phyloP scores from a whole-genome alignment of 305 asterid species.

The Fraxinus baroniana region DNA sequence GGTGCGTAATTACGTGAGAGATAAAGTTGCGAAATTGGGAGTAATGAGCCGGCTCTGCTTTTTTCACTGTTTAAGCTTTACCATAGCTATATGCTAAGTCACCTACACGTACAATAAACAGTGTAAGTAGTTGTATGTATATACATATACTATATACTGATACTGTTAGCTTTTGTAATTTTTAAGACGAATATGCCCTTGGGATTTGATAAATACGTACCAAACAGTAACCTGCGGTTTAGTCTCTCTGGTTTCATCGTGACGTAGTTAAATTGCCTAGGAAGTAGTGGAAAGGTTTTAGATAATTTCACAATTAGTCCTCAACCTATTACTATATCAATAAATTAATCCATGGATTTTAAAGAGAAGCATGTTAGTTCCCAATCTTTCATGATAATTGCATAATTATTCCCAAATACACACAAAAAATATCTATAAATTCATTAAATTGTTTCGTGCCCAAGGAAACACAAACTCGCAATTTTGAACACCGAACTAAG shows the following conservation, averaged over 20 bases:
- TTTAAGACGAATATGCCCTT: slow-evolving; percentile 32
- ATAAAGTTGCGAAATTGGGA: neutral
- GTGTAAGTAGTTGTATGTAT: neutral
- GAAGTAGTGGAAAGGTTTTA: slow-evolving; percentile 8
- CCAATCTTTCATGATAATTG: neutral
- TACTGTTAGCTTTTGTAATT: neutral
- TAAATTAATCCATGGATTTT: neutral
- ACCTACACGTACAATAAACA: slow-evolving; percentile 9
- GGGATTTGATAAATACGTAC: neutral
- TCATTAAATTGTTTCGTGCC: neutral
- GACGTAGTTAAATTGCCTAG: slow-evolving; percentile 35
- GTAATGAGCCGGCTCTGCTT: slow-evolving; percentile 37
- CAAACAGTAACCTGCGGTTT: slow-evolving; percentile 17
- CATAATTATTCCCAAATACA: neutral
- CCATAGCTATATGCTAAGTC: slow-evolving; percentile 24
- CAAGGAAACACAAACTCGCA: neutral
- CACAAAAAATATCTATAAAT: neutral
- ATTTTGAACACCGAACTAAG: neutral
- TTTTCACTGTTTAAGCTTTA: slow-evolving; percentile 23
- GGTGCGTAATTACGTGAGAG: slow-evolving; percentile 30
- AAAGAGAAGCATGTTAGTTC: neutral
- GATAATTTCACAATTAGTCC: neutral
- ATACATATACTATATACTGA: neutral
- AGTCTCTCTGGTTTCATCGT: slow-evolving; percentile 24
- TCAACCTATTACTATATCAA: neutral